phyloP scores from a whole-genome alignment of 164 flowering plant species.

The Umbellularia californica region DNA sequence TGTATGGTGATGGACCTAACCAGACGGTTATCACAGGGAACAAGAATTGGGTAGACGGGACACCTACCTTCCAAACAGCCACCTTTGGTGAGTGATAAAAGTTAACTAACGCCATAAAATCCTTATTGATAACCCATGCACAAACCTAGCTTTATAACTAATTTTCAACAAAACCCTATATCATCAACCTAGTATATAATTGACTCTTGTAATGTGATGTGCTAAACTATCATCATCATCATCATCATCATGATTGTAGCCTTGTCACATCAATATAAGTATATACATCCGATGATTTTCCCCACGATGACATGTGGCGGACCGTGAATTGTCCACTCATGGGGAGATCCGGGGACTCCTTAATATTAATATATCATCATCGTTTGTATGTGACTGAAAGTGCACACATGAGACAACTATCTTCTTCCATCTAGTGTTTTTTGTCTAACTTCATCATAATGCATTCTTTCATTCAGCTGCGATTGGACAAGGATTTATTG shows the following conservation, averaged over 20 bases:
- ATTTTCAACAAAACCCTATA: too few species aligned
- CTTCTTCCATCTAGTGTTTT: neutral
- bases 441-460: neutral
- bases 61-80: slow-evolving; percentile 56
- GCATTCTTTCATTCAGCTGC: slow-evolving; percentile 27
- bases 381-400: too few species aligned
- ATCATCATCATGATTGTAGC: neutral
- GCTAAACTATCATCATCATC: neutral
- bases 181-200: too few species aligned
- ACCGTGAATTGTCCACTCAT: too few species aligned
- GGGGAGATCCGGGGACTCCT: too few species aligned
- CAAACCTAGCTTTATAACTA: too few species aligned
- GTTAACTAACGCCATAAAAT: too few species aligned
- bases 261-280: too few species aligned
- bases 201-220: neutral
- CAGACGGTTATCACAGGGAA: slow-evolving; percentile 59
- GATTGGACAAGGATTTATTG: slow-evolving; percentile 41
- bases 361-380: too few species aligned
- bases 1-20: slow-evolving; percentile 76
- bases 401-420: too few species aligned
- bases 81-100: slow-evolving; percentile 39
- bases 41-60: slow-evolving; percentile 57
- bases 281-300: neutral
- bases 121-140: too few species aligned
- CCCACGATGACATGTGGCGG: too few species aligned